Evolutionary conservation across 495 filamentous ascomycete species (phyloP), one percentile per base, ranked within the genome.

Genomic region (Annulohypoxylon nitens): DNA sequence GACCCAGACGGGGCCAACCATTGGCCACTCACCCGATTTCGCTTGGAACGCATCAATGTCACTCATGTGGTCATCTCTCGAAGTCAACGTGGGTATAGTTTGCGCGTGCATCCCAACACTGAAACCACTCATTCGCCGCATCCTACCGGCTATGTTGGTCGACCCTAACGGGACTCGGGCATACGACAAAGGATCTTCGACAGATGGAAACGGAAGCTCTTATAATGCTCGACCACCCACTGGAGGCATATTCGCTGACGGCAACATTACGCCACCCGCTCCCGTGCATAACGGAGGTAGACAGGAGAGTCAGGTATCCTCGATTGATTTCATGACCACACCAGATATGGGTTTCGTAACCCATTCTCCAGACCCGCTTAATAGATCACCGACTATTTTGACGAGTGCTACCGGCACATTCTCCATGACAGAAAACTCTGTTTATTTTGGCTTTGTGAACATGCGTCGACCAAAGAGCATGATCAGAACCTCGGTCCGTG

Each of bases 41-140:
- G 79, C 80, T 77, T 91, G 89, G 91, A 93, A 94, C 79, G 94
- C 91, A 3, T 92, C 93, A 3, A 79, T 93, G 1, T 92, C 93
- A 0, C 92, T 97, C 77, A 94, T 97, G 91, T 98, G 94, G 94
- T 95, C 92, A 16, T 92, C 90, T 8, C 88, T 98, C 67, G 94
- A 97, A 79, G 93, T 97, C 79, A 94, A 97, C 74, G 85, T 94
- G 7, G 94, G 94, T 7, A 92, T 97, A 63, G 91, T 95, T 47
- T 96, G 93, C 67, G 94, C 90, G 54, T 97, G 93, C 74, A 90
- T 97, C 30, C 95, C 94, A 12, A 95, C 92, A 18, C 82, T 97
- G 70, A 98, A 97, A 75, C 95, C 95, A 12, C 84, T 98, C 16
- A 89, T 93, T 63, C 88, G 92, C 48, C 88, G 88, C 9, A 87